Evolutionary conservation across 805 yeast genomes (phyloP).

Genomic region (Wickerhamiella azymoides): DNA sequence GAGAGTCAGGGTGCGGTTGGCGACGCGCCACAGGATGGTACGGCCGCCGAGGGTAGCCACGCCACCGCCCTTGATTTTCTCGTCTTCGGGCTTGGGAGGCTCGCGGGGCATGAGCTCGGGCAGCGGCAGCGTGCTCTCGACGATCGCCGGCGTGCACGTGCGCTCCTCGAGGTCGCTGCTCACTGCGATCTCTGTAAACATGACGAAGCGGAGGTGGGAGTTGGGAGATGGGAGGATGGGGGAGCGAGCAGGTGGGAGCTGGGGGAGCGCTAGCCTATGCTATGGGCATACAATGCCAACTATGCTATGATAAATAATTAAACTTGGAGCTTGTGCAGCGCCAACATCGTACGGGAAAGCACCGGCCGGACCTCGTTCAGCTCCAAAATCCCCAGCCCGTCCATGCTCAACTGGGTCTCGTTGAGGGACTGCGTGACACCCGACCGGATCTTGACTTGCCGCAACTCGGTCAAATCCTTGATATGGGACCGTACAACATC

Average conservation of each 20-base stretch:
- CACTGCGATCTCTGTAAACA: constrained; percentile 9
- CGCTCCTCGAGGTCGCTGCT: constrained; percentile 9
- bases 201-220: too few relatives aligned
- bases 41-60: constrained; percentile 3
- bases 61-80: not conserved
- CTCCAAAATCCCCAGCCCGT: constrained; percentile 70
- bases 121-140: constrained; percentile 6
- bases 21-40: constrained; percentile 8
- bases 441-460: constrained; percentile 65
- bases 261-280: too few relatives aligned
- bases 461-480: constrained; percentile 73
- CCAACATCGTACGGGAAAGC: constrained; percentile 66
- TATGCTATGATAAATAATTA: too few relatives aligned
- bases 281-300: too few relatives aligned
- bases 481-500: constrained; percentile 55
- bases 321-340: constrained; percentile 39
- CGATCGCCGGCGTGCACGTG: constrained; percentile 6
- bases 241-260: not conserved
- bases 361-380: constrained; percentile 81
- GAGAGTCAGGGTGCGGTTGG: constrained; percentile 14
- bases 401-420: constrained; percentile 69
- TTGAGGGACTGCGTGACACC: constrained; percentile 61
- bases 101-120: constrained; percentile 6
- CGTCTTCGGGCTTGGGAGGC: not conserved
- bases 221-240: too few relatives aligned